Conservation (phyloP, 2,329 filamentous ascomycete genomes). For the Xylaria digitata region DNA sequence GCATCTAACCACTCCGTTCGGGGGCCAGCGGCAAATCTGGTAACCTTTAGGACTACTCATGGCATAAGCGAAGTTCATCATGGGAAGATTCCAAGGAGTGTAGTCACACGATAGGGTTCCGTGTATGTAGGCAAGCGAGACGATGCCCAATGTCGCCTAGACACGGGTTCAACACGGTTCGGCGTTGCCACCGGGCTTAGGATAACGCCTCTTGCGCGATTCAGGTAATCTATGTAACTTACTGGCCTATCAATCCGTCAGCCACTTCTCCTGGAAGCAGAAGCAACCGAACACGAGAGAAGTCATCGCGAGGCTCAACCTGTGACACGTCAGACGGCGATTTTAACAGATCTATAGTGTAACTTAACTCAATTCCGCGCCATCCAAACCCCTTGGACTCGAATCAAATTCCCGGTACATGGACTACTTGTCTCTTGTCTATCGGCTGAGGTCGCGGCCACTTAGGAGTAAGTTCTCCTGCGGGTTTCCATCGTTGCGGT, state of each 20-base stretch:
- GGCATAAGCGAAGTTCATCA: conserved; percentile 11
- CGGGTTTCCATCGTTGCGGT: conserved; percentile 33
- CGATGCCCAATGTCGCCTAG: conserved; percentile 33
- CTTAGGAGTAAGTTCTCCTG: conserved; percentile 35
- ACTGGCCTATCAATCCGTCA: conserved; percentile 32
- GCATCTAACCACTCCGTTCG: conserved; percentile 17
- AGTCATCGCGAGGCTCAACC: conserved; percentile 33
- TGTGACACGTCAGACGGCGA: conserved; percentile 31
- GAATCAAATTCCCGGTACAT: conserved; percentile 28
- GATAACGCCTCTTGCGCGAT: conserved; percentile 32
- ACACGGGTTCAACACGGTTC: conserved; percentile 30
- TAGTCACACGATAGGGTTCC: conserved; percentile 35
- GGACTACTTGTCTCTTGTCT: conserved; percentile 20
- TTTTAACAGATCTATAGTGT: conserved; percentile 35
- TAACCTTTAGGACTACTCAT: conserved; percentile 10
- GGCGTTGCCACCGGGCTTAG: conserved; percentile 24
- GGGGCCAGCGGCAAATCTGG: conserved; percentile 4
- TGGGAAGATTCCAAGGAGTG: conserved; percentile 14
- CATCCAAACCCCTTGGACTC: conserved; percentile 19
- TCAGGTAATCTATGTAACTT: conserved; percentile 21
- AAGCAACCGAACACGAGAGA: conserved; percentile 36
- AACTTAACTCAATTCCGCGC: conserved; percentile 21
- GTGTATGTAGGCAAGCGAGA: conserved; percentile 40
- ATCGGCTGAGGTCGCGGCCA: conserved; percentile 37
- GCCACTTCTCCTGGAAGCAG: conserved; percentile 20